Percentiles rank a stretch among this genome's conserved stretches.
Conservation (phyloP, 768 basidiomycete species). For the Gyrodon lividus region DNA sequence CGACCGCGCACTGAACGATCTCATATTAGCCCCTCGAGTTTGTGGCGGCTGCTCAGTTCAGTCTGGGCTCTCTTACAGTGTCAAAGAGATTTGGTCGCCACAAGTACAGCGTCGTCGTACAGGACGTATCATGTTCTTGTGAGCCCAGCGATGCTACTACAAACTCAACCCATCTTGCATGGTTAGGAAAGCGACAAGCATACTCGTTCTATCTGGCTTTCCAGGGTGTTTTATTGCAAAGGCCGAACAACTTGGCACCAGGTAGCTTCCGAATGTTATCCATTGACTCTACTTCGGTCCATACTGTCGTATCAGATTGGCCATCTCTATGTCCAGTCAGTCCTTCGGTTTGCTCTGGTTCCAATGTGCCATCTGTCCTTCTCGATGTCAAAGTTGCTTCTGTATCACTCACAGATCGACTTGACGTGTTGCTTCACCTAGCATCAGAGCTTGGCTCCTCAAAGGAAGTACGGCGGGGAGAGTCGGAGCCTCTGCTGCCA, state of each 20-base stretch:
- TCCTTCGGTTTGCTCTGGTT: conserved; percentile 40
- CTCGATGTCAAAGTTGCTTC: conserved; percentile 43
- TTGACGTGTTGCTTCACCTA: conserved; percentile 50
- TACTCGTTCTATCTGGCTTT: conserved; percentile 48
- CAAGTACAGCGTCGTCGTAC: conserved; percentile 45
- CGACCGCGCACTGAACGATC: not conserved
- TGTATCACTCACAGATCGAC: conserved; percentile 51
- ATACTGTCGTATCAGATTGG: conserved; percentile 57
- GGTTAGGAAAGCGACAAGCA: conserved; percentile 53
- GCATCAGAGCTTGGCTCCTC: conserved; percentile 18
- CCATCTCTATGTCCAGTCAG: conserved; percentile 46
- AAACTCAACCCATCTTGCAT: conserved; percentile 47
- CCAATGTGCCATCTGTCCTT: conserved; percentile 56
- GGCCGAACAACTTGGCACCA: conserved; percentile 36
- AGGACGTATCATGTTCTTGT: conserved; percentile 39
- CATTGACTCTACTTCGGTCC: conserved; percentile 34
- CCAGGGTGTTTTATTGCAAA: conserved; percentile 44
- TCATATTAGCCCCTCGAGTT: conserved; percentile 19
- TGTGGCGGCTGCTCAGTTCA: conserved; percentile 43
- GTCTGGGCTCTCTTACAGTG: conserved; percentile 47
- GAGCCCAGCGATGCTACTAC: conserved; percentile 47
- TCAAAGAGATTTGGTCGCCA: conserved; percentile 35
- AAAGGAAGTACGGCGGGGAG: conserved; percentile 9
- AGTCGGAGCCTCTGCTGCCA: conserved; percentile 22
- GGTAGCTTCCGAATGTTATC: conserved; percentile 23